A percentile compares a stretch with the other conserved stretches of the same genome.
Evolutionary conservation across 306 rosid species (phyloP).

Genomic region (Trifolium subterraneum): DNA sequence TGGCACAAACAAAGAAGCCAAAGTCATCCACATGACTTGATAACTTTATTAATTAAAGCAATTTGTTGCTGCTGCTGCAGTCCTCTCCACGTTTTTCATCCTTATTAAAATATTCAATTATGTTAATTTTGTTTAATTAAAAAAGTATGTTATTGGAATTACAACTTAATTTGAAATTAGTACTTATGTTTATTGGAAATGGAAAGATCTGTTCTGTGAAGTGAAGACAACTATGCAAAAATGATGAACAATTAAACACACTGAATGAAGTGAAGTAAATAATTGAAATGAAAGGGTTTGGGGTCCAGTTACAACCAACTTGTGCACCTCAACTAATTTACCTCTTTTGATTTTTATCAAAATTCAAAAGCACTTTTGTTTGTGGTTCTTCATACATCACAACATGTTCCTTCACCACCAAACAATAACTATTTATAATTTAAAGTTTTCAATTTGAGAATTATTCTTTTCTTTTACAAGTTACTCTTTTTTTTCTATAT

Average conservation of each 20-base stretch:
- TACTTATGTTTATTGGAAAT: not conserved
- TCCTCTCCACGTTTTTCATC: conserved; percentile 13
- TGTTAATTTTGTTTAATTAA: not conserved
- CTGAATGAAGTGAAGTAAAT: not conserved
- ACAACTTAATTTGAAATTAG: not conserved
- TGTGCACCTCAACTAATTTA: conserved; percentile 23
- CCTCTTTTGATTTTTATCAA: not conserved
- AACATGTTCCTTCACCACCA: conserved; percentile 9
- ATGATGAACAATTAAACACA: not conserved
- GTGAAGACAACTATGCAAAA: not conserved
- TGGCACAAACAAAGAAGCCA: conserved; percentile 29
- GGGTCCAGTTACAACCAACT: conserved; percentile 18
- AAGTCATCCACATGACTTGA: conserved; percentile 28
- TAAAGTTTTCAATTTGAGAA: not conserved
- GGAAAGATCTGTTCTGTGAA: not conserved
- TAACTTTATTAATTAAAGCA: conserved; percentile 38
- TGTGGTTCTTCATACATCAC: conserved; percentile 17
- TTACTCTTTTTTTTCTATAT: too few relatives aligned
- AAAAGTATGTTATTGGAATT: not conserved
- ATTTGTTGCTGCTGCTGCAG: not conserved
- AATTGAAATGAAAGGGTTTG: not conserved
- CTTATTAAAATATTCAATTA: not conserved
- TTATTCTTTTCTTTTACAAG: too few relatives aligned
- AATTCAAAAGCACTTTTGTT: conserved; percentile 8
- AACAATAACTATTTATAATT: not conserved